These are phyloP conservation scores for Celoporthe dispersa DNA, from an alignment of 2,329 filamentous ascomycete genomes.

Conservation along the genomic window DNA sequence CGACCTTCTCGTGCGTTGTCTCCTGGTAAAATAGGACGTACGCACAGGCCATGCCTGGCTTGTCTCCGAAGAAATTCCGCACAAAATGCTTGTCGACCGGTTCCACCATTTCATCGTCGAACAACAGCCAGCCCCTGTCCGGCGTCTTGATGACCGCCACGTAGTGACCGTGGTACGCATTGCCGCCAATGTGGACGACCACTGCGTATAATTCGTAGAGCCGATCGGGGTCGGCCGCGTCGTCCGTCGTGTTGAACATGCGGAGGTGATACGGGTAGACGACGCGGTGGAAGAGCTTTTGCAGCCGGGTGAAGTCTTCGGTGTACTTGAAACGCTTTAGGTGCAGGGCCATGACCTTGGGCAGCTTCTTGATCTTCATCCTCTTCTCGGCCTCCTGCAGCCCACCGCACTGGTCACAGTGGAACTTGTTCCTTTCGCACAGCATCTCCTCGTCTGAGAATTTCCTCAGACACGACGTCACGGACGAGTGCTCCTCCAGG, in stretches of 20 bases:
- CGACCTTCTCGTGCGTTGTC: constrained; percentile 70
- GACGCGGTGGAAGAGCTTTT: constrained; percentile 96
- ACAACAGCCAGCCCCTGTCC: constrained; percentile 92
- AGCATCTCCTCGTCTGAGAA: constrained; percentile 99
- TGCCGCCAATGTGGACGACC: constrained; percentile 94
- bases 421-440: constrained; percentile 97
- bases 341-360: constrained; percentile 88
- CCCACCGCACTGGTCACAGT: constrained; percentile 96
- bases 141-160: constrained; percentile 97
- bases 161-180: constrained; percentile 97
- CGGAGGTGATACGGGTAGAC: constrained; percentile 97
- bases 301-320: constrained; percentile 88
- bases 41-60: constrained; percentile 86
- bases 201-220: constrained; percentile 97
- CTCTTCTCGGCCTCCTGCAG: constrained; percentile 97
- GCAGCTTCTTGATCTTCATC: constrained; percentile 97
- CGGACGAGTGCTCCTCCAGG: constrained; percentile 91
- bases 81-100: constrained; percentile 97
- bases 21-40: constrained; percentile 99
- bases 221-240: constrained; percentile 89
- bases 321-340: constrained; percentile 98
- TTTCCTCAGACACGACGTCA: constrained; percentile 91
- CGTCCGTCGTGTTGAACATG: constrained; percentile 96
- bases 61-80: constrained; percentile 95
- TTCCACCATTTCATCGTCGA: constrained; percentile 98